Evolutionary conservation across 1,284 basidiomycete genomes (phyloP).

Genomic region (Omphalotus olearius): DNA sequence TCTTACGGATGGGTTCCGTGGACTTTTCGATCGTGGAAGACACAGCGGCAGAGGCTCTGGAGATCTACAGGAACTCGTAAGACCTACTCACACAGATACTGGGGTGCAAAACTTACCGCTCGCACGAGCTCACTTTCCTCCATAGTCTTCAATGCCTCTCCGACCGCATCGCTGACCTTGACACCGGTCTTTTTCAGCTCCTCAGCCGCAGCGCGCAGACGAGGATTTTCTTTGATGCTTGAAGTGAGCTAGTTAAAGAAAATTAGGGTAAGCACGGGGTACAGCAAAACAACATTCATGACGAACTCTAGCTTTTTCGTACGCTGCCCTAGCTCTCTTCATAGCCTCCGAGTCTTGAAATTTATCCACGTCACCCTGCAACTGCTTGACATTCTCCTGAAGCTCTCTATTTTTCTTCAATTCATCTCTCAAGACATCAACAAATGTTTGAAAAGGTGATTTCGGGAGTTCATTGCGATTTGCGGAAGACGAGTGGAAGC

Average conservation of each 20-base stretch:
- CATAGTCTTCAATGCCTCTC: constrained; percentile 86
- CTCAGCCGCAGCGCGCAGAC: constrained; percentile 86
- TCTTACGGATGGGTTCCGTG: constrained; percentile 93
- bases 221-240: constrained; percentile 96
- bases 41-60: constrained; percentile 74
- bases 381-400: constrained; percentile 94
- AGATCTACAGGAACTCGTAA: constrained; percentile 47
- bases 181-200: constrained; percentile 87
- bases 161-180: constrained; percentile 91
- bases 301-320: constrained; percentile 89
- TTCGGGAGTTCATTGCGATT: constrained; percentile 69
- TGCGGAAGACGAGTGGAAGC: constrained; percentile 69
- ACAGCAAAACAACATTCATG: too few relatives aligned
- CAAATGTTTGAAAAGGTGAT: constrained; percentile 95
- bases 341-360: constrained; percentile 96
- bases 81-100: too few relatives aligned
- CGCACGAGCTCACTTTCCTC: constrained; percentile 93
- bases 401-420: constrained; percentile 91
- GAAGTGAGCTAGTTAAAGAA: constrained; percentile 66
- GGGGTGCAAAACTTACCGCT: constrained; percentile 45
- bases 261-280: constrained; percentile 10
- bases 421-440: constrained; percentile 91
- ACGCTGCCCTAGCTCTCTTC: constrained; percentile 86
- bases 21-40: constrained; percentile 77
- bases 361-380: constrained; percentile 97